Conservation (phyloP, 805 yeast species). For the Wickerhamomyces tratensis region DNA sequence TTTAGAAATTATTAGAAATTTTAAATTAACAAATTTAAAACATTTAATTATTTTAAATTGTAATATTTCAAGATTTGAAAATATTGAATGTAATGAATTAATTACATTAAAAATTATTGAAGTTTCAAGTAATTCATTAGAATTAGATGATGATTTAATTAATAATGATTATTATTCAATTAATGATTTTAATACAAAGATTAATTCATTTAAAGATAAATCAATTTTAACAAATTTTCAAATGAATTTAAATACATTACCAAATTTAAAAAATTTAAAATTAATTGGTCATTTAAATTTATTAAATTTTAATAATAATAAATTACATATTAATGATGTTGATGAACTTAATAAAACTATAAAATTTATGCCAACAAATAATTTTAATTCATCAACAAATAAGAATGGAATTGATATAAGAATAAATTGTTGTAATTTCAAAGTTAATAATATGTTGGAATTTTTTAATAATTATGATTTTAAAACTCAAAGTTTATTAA, state of each 20-base stretch:
- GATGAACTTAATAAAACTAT: too few relatives aligned
- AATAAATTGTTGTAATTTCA: conserved; percentile 4
- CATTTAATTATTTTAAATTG: conserved; percentile 12
- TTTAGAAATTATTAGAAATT: conserved; percentile 14
- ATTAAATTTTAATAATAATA: conserved; percentile 1
- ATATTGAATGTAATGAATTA: conserved; percentile 7
- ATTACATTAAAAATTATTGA: conserved; percentile 11
- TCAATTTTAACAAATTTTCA: conserved; percentile 1
- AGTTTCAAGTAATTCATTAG: conserved; percentile 4
- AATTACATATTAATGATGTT: too few relatives aligned
- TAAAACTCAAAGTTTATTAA: too few relatives aligned
- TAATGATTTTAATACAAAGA: background rate
- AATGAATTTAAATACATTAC: conserved; percentile 2
- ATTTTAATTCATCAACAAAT: background rate
- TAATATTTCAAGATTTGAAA: conserved; percentile 12
- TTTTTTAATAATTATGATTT: background rate
- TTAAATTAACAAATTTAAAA: conserved; percentile 5
- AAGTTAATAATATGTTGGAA: background rate
- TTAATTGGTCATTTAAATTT: conserved; percentile 7
- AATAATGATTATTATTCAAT: conserved; percentile 13
- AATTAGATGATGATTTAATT: conserved; percentile 5
- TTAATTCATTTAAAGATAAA: conserved; percentile 1
- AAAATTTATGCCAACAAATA: too few relatives aligned
- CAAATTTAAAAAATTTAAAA: conserved; percentile 3
- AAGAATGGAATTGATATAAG: conserved; percentile 1